Evolutionary conservation across 2,329 filamentous ascomycete species (phyloP), one percentile per base, ranked within the genome.

Genomic region (Colletotrichum agaves): DNA sequence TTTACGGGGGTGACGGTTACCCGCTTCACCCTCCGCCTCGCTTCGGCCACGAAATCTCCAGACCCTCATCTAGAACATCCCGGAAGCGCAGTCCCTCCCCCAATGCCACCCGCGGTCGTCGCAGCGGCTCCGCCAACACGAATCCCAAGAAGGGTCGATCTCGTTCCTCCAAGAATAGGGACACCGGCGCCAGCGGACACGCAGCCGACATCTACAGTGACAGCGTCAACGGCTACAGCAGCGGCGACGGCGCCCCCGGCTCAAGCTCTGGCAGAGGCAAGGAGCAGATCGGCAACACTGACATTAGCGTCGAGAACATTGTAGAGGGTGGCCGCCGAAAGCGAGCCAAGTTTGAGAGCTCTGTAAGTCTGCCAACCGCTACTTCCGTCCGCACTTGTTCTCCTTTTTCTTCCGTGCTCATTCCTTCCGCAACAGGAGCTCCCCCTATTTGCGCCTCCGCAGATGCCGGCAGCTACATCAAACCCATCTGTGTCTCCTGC

Each of bases 271-370:
- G 92, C 74, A 92, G 92, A 78, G 88, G 87, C 73, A 94, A 93
- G 79, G 94, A 98, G 75, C 91, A 93, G 71, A 88, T 97, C 74
- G 94, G 93, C 55, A 98, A 93, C 77, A 97, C 96, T 15, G 96
- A 99, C 74, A 99, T 99, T 76, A 98, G 95, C 78, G 89, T 98
- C 73, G 94, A 98, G 74, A 99, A 99, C 78, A 98, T 99, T 79
- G 92, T 99, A 69, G 95, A 98, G 81, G 96, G 97, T 76, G 94
- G 95, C 72, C 91, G 96, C 79, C 91, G 96, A 77, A 98, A 98
- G 85, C 90, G 94, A 76, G 93, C 95, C 74, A 98, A 97, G 81
- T 91, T 91, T 82, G 95, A 98, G 80, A 98, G 95, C 83, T 98
- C 95, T 81, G 95, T 98, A 91, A 90, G 95, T 86, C 62, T 63